Evolutionary conservation across 768 basidiomycete genomes (phyloP), one percentile per base, ranked within the genome.

Genomic region (Leccinum uliginosum): DNA sequence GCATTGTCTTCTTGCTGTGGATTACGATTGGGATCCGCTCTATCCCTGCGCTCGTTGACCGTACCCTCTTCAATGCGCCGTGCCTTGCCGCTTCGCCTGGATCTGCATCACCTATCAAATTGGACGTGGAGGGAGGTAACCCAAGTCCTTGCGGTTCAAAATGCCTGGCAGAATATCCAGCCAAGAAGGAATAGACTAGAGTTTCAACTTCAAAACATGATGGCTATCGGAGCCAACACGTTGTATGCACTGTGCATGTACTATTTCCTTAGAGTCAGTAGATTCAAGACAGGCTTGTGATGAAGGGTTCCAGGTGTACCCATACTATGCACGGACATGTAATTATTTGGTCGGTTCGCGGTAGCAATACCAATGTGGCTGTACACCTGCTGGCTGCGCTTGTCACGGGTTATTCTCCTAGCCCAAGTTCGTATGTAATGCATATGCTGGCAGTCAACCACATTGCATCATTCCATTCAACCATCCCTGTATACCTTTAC

Each of bases 21-120:
- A 23, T 67, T 23, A 67, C 62, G 38, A 69, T 79, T 21, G 71
- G 75, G 19, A n/a, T 73, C 2, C 73, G 73, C 45, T 80, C 78
- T 17, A 71, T 81, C 32, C 76, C 77, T 21, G 72, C 75, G 3
- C 62, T 81, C 53, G 72, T 78, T 60, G 73, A 80, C 59, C 75
- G 78, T 12, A 71, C 78, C 29, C 73, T 80, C 57, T 83, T 83
- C 63, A 68, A 69, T 46, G 77, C 79, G 10, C 80, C 80, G 8
- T 79, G 74, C 53, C 68, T 77, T 26, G 67, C 70, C 14, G 67
- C 65, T 51, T 57, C 53, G 2, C 60, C 40, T n/a, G 40, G 40
- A 19, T 40, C 57, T 21, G 50, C 55, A 1, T 6, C 49, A 17
- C 38, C 45, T 35, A 6, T 24, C 6, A 46, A 52, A 7, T 40